Evolutionary conservation across 495 filamentous ascomycete species (phyloP).

Genomic region (Hyaloscypha hepaticicola): DNA sequence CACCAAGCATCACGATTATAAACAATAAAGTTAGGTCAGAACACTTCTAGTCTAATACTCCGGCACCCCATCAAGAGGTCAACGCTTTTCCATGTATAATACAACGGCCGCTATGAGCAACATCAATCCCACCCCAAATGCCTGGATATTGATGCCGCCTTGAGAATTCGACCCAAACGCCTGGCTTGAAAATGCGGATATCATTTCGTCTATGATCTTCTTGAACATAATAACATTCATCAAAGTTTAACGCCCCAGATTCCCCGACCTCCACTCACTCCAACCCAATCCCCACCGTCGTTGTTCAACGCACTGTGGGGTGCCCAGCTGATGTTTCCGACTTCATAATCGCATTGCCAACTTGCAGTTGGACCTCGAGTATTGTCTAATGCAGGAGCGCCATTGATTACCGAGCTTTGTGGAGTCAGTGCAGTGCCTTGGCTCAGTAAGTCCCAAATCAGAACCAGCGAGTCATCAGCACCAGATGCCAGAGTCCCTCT

Average conservation of each 20-base stretch:
- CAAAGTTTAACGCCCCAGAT: slow-evolving; percentile 83
- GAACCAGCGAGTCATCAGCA: slow-evolving; percentile 84
- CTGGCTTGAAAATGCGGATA: slow-evolving; percentile 27
- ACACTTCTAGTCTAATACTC: not conserved
- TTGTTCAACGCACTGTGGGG: slow-evolving; percentile 70
- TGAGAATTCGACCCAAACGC: slow-evolving; percentile 24
- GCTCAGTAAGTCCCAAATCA: slow-evolving; percentile 92
- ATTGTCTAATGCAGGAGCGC: slow-evolving; percentile 51
- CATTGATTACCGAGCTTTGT: slow-evolving; percentile 42
- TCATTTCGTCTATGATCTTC: slow-evolving; percentile 21
- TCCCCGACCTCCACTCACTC: slow-evolving; percentile 86
- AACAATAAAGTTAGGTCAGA: not conserved
- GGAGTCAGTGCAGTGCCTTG: slow-evolving; percentile 55
- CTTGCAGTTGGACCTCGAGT: slow-evolving; percentile 70
- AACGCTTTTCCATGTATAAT: slow-evolving; percentile 21
- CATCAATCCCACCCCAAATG: slow-evolving; percentile 19
- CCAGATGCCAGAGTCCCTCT: slow-evolving; percentile 89
- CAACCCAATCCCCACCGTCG: slow-evolving; percentile 90
- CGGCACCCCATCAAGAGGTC: slow-evolving; percentile 11
- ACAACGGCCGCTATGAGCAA: slow-evolving; percentile 19
- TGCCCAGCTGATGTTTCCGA: slow-evolving; percentile 93
- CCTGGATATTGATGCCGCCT: slow-evolving; percentile 24
- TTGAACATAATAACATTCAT: slow-evolving; percentile 26
- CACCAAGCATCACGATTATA: slow-evolving; percentile 8
- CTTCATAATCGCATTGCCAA: slow-evolving; percentile 96